Evolutionary conservation across 75 land plant species (phyloP).

Genomic region (Isoetes taiwanensis): DNA sequence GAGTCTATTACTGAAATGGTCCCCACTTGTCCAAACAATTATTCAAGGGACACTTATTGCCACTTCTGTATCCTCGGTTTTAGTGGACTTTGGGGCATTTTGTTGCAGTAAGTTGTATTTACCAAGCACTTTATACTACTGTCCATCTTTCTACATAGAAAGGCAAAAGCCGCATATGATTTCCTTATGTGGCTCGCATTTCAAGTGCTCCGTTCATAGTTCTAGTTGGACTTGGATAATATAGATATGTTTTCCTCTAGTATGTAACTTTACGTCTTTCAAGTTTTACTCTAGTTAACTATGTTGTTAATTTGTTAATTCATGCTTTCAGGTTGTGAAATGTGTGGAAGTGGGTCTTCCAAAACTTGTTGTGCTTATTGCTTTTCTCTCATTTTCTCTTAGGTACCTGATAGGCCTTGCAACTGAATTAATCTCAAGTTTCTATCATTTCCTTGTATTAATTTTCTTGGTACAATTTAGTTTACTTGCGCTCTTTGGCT

Average conservation of each 20-base stretch:
- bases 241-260: constrained; percentile 60
- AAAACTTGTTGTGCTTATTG: constrained; percentile 47
- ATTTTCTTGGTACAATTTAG: too few species aligned
- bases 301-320: too few species aligned
- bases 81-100: constrained; percentile 67
- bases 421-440: too few species aligned
- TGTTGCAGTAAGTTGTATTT: constrained; percentile 43
- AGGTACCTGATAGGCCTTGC: too few species aligned
- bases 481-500: too few species aligned
- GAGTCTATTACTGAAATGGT: too few species aligned
- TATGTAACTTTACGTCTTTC: too few species aligned
- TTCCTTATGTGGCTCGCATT: constrained; percentile 45
- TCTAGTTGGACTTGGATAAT: constrained; percentile 68
- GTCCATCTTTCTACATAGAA: not conserved
- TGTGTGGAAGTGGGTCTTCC: constrained; percentile 90
- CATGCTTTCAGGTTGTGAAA: constrained; percentile 56
- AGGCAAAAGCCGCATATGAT: not conserved
- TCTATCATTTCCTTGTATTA: too few species aligned
- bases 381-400: too few species aligned
- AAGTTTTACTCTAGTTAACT: too few species aligned
- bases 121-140: too few species aligned
- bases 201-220: constrained; percentile 47
- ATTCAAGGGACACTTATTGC: constrained; percentile 73
- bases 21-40: too few species aligned
- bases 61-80: constrained; percentile 58